Evolutionary conservation across 192 early-diverging fungal species (phyloP), one percentile per base, ranked within the genome.

Genomic region (Linnemannia elongata): DNA sequence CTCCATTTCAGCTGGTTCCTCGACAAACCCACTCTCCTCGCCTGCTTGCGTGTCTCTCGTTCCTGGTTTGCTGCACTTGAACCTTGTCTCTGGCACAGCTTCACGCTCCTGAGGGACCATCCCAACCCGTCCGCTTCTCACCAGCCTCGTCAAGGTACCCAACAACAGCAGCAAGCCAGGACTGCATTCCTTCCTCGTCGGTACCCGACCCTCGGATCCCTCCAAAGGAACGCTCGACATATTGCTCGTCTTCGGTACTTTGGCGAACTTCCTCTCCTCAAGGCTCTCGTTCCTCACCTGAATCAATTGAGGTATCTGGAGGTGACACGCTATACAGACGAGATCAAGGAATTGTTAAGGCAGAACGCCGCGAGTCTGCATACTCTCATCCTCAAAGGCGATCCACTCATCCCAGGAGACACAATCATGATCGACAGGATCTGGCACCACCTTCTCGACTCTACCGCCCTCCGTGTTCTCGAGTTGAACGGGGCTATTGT

Each of bases 281-380:
- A 71, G 24, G 35, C 55, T 22, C 49, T 82, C 13, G 6, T 76
- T 1, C 80, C 80, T 3, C 24, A 41, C n/a, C 71, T 74, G 39
- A 82, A 52, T 33, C 74, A 71, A 36, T 75, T 82, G 27, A n/a
- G 20, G 8, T 54, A 82, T n/a, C 57, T 82, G 30, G 80, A 82
- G 36, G 66, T 49, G 6, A 68, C 80, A 1, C 45, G 47, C 3
- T 82, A 72, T 38, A 27, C 22, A 3, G 68, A 71, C 6, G 74
- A 70, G 1, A 38, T 82, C 24, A 82, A 82, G 35, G 74, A 75
- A 39, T 74, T 82, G 6, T 41, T 82, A 13, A n/a, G 44, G 9
- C 80, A 82, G 36, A 82, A 82, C 74, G 10, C 27, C 27, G 10
- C 47, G 7, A 76, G 68, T 2, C 69, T 82, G 2, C 44, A 82